Conservation (phyloP, 208 protist genomes). For the Acanthamoeba sp. region DNA sequence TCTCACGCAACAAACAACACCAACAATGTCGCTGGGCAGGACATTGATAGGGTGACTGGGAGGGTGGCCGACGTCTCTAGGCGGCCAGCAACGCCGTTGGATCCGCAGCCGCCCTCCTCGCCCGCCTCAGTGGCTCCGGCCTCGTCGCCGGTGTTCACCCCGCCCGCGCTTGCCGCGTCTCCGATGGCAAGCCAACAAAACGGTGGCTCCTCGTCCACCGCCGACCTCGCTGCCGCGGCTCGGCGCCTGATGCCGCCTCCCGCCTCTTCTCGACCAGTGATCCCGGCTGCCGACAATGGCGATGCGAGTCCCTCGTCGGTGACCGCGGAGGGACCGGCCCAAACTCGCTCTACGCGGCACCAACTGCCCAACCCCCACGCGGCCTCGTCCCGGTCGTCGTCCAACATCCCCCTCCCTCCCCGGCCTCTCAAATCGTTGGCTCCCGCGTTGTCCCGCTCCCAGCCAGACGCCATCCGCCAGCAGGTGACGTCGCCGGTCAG, state of each 20-base stretch:
- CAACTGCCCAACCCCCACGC: not conserved
- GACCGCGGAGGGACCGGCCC: not conserved
- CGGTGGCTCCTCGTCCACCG: not conserved
- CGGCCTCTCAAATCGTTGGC: not conserved
- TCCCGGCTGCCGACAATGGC: not conserved
- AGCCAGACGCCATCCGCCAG: not conserved
- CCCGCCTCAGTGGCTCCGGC: not conserved
- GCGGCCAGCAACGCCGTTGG: not conserved
- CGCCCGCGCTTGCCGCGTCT: not conserved
- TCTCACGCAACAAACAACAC: no score
- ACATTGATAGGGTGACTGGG: not conserved
- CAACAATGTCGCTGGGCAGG: not conserved
- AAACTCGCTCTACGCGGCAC: not conserved
- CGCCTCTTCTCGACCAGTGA: not conserved
- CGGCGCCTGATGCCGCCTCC: not conserved
- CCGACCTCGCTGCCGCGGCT: not conserved
- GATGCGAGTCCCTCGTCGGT: not conserved
- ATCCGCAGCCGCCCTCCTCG: not conserved
- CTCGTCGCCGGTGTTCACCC: not conserved
- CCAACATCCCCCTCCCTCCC: conserved; percentile 4
- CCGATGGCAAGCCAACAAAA: not conserved
- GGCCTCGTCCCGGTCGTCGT: not conserved
- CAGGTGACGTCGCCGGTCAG: not conserved
- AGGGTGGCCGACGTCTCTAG: not conserved
- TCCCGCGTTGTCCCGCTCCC: not conserved